These are phyloP conservation scores for Penicillium capsulatum DNA, from an alignment of 2,329 filamentous ascomycete species.

Conservation along the genomic window DNA sequence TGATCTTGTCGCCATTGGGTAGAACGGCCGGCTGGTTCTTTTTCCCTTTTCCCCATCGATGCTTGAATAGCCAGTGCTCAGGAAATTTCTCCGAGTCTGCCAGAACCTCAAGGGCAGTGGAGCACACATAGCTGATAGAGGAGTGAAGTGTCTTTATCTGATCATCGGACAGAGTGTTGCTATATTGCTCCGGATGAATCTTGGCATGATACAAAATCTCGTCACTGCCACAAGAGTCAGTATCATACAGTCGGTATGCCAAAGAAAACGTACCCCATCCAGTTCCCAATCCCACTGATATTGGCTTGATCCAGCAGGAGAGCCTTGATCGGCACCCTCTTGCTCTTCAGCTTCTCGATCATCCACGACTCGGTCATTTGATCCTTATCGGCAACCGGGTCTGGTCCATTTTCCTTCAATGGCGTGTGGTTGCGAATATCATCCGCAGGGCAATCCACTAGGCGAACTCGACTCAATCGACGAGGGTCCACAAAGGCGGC, in stretches of 20 bases:
- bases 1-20: constrained; percentile 79
- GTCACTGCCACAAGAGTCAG: constrained; percentile 50
- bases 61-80: constrained; percentile 78
- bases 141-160: constrained; percentile 70
- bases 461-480: constrained; percentile 70
- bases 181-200: constrained; percentile 90
- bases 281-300: constrained; percentile 92
- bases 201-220: constrained; percentile 86
- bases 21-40: constrained; percentile 63
- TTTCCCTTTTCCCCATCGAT: constrained; percentile 86
- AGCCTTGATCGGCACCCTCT: constrained; percentile 84
- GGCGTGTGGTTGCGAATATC: constrained; percentile 73
- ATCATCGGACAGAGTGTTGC: constrained; percentile 68
- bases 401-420: constrained; percentile 86
- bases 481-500: constrained; percentile 80
- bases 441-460: constrained; percentile 74
- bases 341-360: constrained; percentile 62
- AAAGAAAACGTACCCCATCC: constrained; percentile 64
- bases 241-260: not conserved
- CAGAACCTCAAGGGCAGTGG: constrained; percentile 70
- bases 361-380: constrained; percentile 74
- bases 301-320: constrained; percentile 81
- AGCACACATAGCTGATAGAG: constrained; percentile 72
- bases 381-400: constrained; percentile 79
- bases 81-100: constrained; percentile 83